These are phyloP conservation scores for Psilocybe sp. DNA, from an alignment of 768 basidiomycete species.

Conservation along the genomic window DNA sequence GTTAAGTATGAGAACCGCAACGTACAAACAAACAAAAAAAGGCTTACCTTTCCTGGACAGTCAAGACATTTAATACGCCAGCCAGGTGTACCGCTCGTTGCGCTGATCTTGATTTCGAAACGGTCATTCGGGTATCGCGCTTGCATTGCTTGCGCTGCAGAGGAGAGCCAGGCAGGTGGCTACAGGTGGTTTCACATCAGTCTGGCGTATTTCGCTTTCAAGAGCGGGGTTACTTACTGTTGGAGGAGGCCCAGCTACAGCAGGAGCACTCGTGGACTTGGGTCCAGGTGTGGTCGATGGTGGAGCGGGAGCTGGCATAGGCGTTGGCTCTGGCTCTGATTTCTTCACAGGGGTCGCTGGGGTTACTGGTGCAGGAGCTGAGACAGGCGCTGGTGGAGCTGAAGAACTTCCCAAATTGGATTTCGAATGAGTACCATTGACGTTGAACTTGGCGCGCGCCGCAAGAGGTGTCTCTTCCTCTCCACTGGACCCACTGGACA, in stretches of 20 bases:
- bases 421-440: not conserved
- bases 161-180: conserved; percentile 71
- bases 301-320: conserved; percentile 9
- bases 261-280: conserved; percentile 12
- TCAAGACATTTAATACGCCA: conserved; percentile 92
- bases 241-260: conserved; percentile 8
- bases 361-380: not conserved
- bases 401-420: conserved; percentile 2
- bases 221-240: conserved; percentile 15
- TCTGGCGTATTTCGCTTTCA: conserved; percentile 27
- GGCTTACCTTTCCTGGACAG: conserved; percentile 85
- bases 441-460: conserved; percentile 61
- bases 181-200: conserved; percentile 16
- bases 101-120: conserved; percentile 71
- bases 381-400: too few relatives aligned
- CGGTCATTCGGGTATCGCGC: conserved; percentile 74
- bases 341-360: conserved; percentile 2
- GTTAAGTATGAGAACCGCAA: conserved; percentile 9
- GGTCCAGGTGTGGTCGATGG: conserved; percentile 9
- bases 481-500: conserved; percentile 57
- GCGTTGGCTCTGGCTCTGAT: conserved; percentile 2
- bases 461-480: conserved; percentile 63
- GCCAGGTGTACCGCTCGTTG: conserved; percentile 62
- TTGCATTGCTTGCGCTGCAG: conserved; percentile 66
- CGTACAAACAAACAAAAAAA: not conserved